These are phyloP conservation scores for Beauveria varroae DNA, from an alignment of 2,329 filamentous ascomycete species.

Conservation along the genomic window DNA sequence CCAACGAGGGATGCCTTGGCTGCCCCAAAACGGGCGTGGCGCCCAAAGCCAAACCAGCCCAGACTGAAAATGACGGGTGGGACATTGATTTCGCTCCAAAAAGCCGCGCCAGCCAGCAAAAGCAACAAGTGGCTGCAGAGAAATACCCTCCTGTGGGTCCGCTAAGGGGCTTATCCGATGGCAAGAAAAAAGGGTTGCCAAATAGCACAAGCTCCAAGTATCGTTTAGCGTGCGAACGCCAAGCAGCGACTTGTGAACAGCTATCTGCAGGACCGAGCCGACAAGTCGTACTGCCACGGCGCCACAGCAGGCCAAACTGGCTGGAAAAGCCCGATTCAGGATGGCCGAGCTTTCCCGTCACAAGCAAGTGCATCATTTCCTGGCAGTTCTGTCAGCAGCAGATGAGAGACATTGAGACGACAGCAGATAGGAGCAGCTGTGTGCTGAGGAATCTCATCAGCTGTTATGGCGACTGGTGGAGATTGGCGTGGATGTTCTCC, in stretches of 20 bases:
- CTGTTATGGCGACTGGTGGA: not conserved
- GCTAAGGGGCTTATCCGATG: conserved; percentile 11
- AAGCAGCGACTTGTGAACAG: not conserved
- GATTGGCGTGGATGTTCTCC: conserved; percentile 4
- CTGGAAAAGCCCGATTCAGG: not conserved
- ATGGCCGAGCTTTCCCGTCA: not conserved
- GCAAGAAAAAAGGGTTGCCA: conserved; percentile 1
- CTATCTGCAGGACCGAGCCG: not conserved
- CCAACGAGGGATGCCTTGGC: not conserved
- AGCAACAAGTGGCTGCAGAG: conserved; percentile 6
- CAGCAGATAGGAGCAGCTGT: not conserved
- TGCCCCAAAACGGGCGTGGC: conserved; percentile 11
- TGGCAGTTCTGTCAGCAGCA: not conserved
- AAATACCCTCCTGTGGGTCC: conserved; percentile 2
- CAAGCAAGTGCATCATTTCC: not conserved
- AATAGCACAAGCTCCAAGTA: not conserved
- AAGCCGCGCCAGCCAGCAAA: not conserved
- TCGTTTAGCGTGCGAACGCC: not conserved
- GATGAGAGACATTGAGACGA: not conserved
- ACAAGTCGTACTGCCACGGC: not conserved
- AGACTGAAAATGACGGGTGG: not conserved
- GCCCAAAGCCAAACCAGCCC: not conserved
- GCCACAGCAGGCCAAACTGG: not conserved
- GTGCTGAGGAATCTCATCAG: not conserved
- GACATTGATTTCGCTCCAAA: not conserved